phyloP scores from a whole-genome alignment of 495 filamentous ascomycete species.

The Bryoglossum gracile region DNA sequence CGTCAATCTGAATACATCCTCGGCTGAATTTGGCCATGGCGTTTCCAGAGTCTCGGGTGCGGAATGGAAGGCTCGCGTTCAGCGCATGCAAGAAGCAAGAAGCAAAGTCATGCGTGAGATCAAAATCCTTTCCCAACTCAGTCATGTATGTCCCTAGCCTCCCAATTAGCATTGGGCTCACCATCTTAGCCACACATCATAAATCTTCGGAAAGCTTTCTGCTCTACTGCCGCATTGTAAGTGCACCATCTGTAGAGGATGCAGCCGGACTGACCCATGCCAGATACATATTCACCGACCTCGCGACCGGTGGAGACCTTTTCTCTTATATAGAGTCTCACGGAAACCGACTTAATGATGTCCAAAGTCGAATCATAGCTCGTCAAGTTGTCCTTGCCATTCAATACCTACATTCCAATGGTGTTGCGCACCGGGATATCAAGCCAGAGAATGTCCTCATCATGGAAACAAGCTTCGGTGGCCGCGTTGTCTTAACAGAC shows the following conservation, averaged over 20 bases:
- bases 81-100: conserved; percentile 16
- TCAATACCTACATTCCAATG: conserved; percentile 71
- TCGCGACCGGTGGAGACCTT: conserved; percentile 59
- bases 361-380: conserved; percentile 75
- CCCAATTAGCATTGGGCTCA: not conserved
- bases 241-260: conserved; percentile 22
- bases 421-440: conserved; percentile 84
- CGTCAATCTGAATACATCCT: conserved; percentile 26
- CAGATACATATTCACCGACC: conserved; percentile 59
- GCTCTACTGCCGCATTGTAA: conserved; percentile 43
- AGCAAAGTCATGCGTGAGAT: conserved; percentile 40
- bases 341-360: conserved; percentile 47
- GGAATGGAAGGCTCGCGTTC: conserved; percentile 6
- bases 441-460: conserved; percentile 95
- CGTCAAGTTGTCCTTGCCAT: conserved; percentile 72
- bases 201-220: conserved; percentile 46
- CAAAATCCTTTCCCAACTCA: conserved; percentile 46
- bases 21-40: not conserved
- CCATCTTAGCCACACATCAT: conserved; percentile 52
- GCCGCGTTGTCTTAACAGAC: conserved; percentile 63
- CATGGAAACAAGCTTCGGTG: conserved; percentile 42
- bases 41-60: not conserved
- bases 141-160: conserved; percentile 40
- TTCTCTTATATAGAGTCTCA: conserved; percentile 44
- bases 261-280: conserved; percentile 3